Evolutionary conservation across 2,329 filamentous ascomycete species (phyloP), one percentile per base, ranked within the genome.

Genomic region (Dactylellina leptospora): DNA sequence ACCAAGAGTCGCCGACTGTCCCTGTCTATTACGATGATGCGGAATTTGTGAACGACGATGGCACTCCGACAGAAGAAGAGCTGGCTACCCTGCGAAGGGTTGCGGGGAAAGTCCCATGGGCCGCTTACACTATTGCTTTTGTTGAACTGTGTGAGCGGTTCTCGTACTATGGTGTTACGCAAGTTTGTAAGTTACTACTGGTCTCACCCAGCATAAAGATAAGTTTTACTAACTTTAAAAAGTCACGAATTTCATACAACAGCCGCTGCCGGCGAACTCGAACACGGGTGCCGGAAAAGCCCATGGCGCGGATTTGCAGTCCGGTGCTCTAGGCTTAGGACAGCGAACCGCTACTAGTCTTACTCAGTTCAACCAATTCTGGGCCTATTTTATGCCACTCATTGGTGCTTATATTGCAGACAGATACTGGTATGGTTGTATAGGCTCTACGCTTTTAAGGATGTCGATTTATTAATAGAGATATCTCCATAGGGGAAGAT

Each of bases 241-340:
- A 68, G 82, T 84, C 76, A 86, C 85, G 78, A 88, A 88, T 79
- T 88, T 86, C 76, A 83, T 88, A 76, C 84, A 85, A 75, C 81
- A 83, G 58, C 80, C 82, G 33, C 79, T 88, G n/a, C 86, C 86
- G 0, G 50, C 73, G 0, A 83, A 83, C 13, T 87, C 85, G 2
- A 82, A 75, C 13, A 86, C 85, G 0, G 87, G 86, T 68, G 82
- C 84, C 28, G 80, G 80, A 10, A n/a, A n/a, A n/a, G n/a, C n/a
- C n/a, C n/a, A n/a, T n/a, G 74, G 59, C 73, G 0, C 83, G 82
- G 45, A 22, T 1, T 78, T 79, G 58, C 78, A 79, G 18, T 80
- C 83, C 6, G 83, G 86, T 77, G 86, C 86, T 8, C 79, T 88
- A 50, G 84, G 83, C 16, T 83, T 86, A 82, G 86, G 86, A 8